These are phyloP conservation scores for Jaenimonas drosophilae DNA, from an alignment of 208 protist genomes.

Conservation along the genomic window DNA sequence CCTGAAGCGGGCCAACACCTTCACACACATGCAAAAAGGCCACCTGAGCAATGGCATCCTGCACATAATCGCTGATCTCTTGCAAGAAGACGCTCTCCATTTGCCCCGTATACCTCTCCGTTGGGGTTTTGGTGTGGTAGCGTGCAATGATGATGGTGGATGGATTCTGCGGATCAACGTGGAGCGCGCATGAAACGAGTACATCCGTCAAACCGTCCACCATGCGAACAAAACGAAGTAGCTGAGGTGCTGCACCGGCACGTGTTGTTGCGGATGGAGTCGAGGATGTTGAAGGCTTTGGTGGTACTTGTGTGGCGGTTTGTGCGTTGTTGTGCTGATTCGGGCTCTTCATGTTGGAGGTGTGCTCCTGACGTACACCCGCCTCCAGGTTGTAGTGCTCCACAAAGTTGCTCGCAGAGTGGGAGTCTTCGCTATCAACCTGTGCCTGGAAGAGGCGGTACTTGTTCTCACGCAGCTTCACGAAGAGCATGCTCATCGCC, in stretches of 20 bases:
- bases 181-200: conserved; percentile 71
- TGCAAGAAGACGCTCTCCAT: conserved; percentile 40
- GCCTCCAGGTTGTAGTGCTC: conserved; percentile 77
- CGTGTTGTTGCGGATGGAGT: background rate
- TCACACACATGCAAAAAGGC: background rate
- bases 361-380: no score
- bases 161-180: conserved; percentile 9
- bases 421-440: conserved; percentile 18
- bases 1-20: background rate
- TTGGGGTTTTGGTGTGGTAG: conserved; percentile 60
- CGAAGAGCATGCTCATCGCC: conserved; percentile 48
- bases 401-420: conserved; percentile 67
- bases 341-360: background rate
- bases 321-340: background rate
- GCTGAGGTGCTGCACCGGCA: background rate
- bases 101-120: conserved; percentile 61
- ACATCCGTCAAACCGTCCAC: conserved; percentile 76
- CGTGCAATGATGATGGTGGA: conserved; percentile 35
- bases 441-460: conserved; percentile 78
- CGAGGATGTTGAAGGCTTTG: no score
- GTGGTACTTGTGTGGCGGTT: no score
- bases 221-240: conserved; percentile 80
- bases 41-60: conserved; percentile 32
- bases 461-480: conserved; percentile 74
- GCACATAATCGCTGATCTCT: conserved; percentile 37